phyloP scores from a whole-genome alignment of 2,329 filamentous ascomycete genomes.

The Paracoccidioides brasiliensis region DNA sequence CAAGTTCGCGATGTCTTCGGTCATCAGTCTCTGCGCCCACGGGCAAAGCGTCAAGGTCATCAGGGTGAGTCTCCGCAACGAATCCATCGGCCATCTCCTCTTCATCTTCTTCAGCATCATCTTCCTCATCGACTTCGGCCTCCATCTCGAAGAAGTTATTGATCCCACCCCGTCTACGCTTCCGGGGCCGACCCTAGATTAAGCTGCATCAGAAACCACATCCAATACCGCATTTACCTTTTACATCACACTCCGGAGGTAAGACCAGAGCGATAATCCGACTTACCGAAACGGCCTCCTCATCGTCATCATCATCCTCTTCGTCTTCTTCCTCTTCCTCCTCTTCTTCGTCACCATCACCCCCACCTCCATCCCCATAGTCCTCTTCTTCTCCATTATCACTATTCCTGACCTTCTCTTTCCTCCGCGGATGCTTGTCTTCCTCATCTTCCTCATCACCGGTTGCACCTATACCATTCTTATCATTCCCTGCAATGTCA shows the following conservation, averaged over 20 bases:
- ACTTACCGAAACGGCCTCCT: slow-evolving; percentile 47
- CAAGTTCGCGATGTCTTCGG: slow-evolving; percentile 82
- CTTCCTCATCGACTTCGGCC: slow-evolving; percentile 90
- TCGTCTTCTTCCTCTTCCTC: slow-evolving; percentile 49
- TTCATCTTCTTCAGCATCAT: slow-evolving; percentile 76
- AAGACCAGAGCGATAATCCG: neutral
- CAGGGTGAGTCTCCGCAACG: slow-evolving; percentile 79
- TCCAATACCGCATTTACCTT: slow-evolving; percentile 14
- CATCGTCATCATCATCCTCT: slow-evolving; percentile 35
- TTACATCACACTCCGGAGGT: neutral
- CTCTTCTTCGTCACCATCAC: slow-evolving; percentile 38
- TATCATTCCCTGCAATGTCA: slow-evolving; percentile 15
- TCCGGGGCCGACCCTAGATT: slow-evolving; percentile 55
- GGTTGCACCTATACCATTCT: slow-evolving; percentile 14
- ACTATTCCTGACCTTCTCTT: slow-evolving; percentile 34
- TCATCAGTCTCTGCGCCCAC: slow-evolving; percentile 74
- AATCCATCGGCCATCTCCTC: slow-evolving; percentile 79
- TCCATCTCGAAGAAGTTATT: slow-evolving; percentile 94
- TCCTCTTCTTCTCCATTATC: slow-evolving; percentile 25
- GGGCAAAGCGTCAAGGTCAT: slow-evolving; percentile 66
- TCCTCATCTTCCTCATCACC: slow-evolving; percentile 32
- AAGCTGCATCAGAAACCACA: slow-evolving; percentile 8
- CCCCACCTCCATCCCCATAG: slow-evolving; percentile 26
- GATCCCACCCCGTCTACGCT: slow-evolving; percentile 60
- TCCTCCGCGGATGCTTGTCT: slow-evolving; percentile 25